These are phyloP conservation scores for Primulina eburnea DNA, from an alignment of 257 asterid genomes.

Conservation along the genomic window DNA sequence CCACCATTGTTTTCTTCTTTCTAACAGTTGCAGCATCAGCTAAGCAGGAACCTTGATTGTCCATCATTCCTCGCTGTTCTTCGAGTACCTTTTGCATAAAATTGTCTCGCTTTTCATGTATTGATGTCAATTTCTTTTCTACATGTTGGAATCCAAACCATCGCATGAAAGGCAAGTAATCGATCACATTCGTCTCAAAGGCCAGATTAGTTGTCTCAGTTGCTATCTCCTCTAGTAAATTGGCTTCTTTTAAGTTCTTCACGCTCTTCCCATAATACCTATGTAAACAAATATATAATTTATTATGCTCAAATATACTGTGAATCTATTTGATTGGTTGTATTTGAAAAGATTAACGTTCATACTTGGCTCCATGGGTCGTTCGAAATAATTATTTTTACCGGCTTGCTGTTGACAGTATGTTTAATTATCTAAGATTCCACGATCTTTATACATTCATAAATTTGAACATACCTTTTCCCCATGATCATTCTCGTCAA, in stretches of 20 bases:
- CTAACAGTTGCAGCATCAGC: neutral
- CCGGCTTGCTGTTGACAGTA: neutral
- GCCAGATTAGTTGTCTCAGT: constrained; percentile 44
- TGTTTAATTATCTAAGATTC: neutral
- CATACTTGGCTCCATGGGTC: no score
- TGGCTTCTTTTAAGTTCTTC: constrained; percentile 39
- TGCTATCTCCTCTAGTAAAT: constrained; percentile 40
- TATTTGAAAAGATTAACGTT: neutral
- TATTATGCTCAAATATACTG: no score
- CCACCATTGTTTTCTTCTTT: constrained; percentile 40
- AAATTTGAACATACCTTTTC: constrained; percentile 28
- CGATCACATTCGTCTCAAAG: constrained; percentile 50
- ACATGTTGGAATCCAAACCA: constrained; percentile 51
- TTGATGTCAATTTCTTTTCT: constrained; percentile 35
- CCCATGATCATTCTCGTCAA: constrained; percentile 55
- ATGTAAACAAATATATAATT: neutral
- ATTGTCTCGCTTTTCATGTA: constrained; percentile 43
- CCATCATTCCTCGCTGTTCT: constrained; percentile 27
- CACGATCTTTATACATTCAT: neutral
- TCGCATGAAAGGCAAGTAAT: constrained; percentile 48
- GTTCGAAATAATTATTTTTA: no score
- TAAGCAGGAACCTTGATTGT: neutral
- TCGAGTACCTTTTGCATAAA: constrained; percentile 53
- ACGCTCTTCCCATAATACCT: constrained; percentile 46
- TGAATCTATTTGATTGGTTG: no score